phyloP scores from a whole-genome alignment of 2,329 filamentous ascomycete genomes.

The Xylariomycetidae sp. region DNA sequence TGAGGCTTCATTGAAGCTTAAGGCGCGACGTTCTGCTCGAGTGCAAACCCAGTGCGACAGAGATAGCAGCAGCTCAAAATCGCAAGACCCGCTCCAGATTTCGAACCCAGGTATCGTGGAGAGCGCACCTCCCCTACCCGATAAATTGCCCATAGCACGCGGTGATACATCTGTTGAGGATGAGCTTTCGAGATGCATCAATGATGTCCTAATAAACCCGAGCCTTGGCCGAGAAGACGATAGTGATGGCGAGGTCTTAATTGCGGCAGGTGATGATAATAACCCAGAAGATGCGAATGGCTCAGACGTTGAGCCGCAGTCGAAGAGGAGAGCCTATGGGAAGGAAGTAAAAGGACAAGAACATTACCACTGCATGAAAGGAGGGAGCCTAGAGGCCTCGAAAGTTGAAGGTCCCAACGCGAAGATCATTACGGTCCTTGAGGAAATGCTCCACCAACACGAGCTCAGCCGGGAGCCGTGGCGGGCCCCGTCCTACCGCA shows the following conservation, averaged over 20 bases:
- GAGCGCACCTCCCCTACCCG: conserved; percentile 8
- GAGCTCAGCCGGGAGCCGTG: conserved; percentile 70
- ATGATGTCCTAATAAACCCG: conserved; percentile 54
- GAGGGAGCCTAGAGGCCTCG: conserved; percentile 39
- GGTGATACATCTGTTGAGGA: conserved; percentile 2
- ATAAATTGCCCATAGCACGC: neutral
- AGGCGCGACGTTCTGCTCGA: conserved; percentile 9
- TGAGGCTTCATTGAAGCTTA: conserved; percentile 11
- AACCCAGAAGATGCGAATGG: conserved; percentile 11
- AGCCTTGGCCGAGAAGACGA: conserved; percentile 50
- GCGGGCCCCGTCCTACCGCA: conserved; percentile 71
- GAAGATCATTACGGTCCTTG: conserved; percentile 69
- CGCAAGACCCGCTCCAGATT: conserved; percentile 6
- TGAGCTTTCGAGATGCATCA: conserved; percentile 39
- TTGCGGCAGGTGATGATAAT: conserved; percentile 12
- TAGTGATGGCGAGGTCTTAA: conserved; percentile 28
- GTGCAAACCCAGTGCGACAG: neutral
- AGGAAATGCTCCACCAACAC: conserved; percentile 78
- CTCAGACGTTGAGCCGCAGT: conserved; percentile 10
- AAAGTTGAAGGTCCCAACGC: conserved; percentile 62
- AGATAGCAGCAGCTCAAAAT: conserved; percentile 3
- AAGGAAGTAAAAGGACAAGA: conserved; percentile 35
- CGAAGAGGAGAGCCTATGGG: conserved; percentile 18
- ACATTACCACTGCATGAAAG: conserved; percentile 50
- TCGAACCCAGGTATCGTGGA: conserved; percentile 1